Evolutionary conservation across 352 stramenopile species (phyloP).

Genomic region (Phytophthora tubulina): DNA sequence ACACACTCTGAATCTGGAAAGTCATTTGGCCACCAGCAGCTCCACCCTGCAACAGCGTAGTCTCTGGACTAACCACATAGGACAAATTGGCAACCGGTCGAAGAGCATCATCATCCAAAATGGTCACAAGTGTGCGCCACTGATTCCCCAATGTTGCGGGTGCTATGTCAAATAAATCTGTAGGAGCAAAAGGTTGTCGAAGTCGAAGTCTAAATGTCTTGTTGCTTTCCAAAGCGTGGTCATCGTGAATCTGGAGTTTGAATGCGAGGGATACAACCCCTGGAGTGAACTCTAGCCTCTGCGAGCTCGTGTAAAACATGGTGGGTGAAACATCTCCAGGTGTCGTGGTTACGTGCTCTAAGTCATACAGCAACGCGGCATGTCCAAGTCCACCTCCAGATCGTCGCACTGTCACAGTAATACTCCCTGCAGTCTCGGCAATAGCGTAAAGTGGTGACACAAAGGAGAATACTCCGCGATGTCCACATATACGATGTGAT

Average conservation of each 20-base stretch:
- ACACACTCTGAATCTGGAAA: conserved; percentile 68
- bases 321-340: conserved; percentile 84
- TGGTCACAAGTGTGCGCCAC: conserved; percentile 69
- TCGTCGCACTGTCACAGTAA: conserved; percentile 87
- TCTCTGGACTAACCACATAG: conserved; percentile 40
- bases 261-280: conserved; percentile 91
- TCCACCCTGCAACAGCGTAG: conserved; percentile 45
- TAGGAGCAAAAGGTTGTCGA: conserved; percentile 40
- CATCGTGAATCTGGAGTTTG: conserved; percentile 93
- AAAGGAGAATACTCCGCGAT: conserved; percentile 91
- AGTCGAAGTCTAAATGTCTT: conserved; percentile 77
- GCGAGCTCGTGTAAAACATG: conserved; percentile 88
- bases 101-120: conserved; percentile 70
- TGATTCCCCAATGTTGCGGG: conserved; percentile 67
- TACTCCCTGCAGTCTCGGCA: conserved; percentile 65
- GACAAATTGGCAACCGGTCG: conserved; percentile 54
- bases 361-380: conserved; percentile 79
- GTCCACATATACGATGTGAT: conserved; percentile 92
- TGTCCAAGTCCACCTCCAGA: conserved; percentile 89
- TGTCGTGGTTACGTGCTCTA: conserved; percentile 87
- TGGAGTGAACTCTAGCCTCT: conserved; percentile 80
- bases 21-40: conserved; percentile 50
- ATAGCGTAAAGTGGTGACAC: conserved; percentile 88
- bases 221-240: conserved; percentile 75
- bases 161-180: conserved; percentile 23